Conservation (phyloP, 1,284 basidiomycete species). For the Ceratobasidium sp. region DNA sequence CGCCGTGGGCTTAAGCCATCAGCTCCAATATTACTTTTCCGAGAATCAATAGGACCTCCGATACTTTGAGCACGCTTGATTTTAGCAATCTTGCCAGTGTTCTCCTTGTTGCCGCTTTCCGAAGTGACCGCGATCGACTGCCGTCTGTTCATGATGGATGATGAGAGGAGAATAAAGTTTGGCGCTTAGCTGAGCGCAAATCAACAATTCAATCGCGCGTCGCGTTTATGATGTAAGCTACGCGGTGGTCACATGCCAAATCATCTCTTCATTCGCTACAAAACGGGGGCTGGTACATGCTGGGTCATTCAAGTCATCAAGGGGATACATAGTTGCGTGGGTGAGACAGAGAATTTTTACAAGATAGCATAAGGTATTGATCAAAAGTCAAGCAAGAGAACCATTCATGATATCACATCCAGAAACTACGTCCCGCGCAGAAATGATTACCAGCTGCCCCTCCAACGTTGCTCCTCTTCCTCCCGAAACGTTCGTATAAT, state of each 20-base stretch:
- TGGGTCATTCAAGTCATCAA: not conserved
- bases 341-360: too few relatives aligned
- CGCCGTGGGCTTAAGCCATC: slow-evolving; percentile 46
- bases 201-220: slow-evolving; percentile 39
- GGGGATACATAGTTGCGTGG: too few relatives aligned
- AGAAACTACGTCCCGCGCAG: not conserved
- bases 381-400: not conserved
- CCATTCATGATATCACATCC: not conserved
- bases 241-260: slow-evolving; percentile 11
- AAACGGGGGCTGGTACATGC: not conserved
- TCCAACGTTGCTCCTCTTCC: slow-evolving; percentile 20
- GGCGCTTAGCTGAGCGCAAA: slow-evolving; percentile 20
- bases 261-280: not conserved
- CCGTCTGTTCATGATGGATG: slow-evolving; percentile 36
- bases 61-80: slow-evolving; percentile 47
- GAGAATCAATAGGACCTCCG: slow-evolving; percentile 41
- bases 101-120: slow-evolving; percentile 32
- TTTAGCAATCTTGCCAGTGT: slow-evolving; percentile 10
- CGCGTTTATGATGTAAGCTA: slow-evolving; percentile 27
- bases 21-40: slow-evolving; percentile 25
- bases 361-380: too few relatives aligned
- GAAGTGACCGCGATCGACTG: slow-evolving; percentile 40
- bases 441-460: not conserved
- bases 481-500: slow-evolving; percentile 20
- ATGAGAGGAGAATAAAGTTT: not conserved